phyloP scores from a whole-genome alignment of 2,329 filamentous ascomycete species.

The Colletotrichum limetticola region DNA sequence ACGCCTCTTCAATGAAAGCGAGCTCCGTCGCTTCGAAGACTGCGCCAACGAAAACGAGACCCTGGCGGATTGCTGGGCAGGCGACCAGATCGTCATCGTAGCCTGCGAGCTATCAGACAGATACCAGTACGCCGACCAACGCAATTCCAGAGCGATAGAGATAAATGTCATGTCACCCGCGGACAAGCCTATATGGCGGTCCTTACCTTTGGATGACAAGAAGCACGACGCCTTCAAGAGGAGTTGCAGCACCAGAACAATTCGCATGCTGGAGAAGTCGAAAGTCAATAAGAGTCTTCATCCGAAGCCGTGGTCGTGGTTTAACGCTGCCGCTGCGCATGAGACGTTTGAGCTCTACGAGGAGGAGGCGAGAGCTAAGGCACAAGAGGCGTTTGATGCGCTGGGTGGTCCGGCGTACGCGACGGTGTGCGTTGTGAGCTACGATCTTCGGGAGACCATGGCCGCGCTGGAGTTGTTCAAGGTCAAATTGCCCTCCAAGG shows the following conservation, averaged over 20 bases:
- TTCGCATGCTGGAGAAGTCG: not conserved
- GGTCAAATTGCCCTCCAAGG: not conserved
- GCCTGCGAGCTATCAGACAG: not conserved
- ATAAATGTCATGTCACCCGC: not conserved
- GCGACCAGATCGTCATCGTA: not conserved
- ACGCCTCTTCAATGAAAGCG: not conserved
- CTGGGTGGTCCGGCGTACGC: not conserved
- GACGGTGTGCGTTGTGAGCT: constrained; percentile 2
- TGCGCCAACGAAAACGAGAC: constrained; percentile 10
- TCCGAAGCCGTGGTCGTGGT: not conserved
- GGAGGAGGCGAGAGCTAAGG: not conserved
- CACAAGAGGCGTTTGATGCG: not conserved
- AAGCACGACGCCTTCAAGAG: not conserved
- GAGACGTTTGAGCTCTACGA: not conserved
- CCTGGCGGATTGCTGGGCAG: constrained; percentile 8
- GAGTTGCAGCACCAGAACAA: not conserved
- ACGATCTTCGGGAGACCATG: constrained; percentile 7
- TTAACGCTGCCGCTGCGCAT: not conserved
- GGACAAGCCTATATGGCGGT: not conserved
- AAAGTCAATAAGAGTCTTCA: not conserved
- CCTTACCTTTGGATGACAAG: not conserved
- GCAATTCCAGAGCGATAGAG: not conserved
- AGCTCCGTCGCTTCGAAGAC: constrained; percentile 1
- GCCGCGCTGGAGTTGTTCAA: not conserved
- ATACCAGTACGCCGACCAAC: no score